Evolutionary conservation across 257 asterid genomes (phyloP), one percentile per base, ranked within the genome.

Genomic region (Echium plantagineum): DNA sequence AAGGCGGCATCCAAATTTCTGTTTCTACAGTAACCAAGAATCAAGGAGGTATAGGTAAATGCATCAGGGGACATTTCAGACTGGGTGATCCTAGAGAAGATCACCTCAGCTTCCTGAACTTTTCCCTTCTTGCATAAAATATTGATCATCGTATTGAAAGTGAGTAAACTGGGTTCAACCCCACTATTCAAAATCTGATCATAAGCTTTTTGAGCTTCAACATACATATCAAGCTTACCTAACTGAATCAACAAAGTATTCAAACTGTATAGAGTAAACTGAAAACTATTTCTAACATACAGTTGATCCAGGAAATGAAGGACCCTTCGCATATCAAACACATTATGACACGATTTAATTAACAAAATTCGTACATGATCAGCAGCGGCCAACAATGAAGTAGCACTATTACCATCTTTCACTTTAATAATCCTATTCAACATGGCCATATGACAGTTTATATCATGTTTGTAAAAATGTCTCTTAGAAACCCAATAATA

Each of bases 11-110:
- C 93, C 81, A 87, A 69, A 64, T 77, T 70, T 60, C 67, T 57
- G 57, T 73, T 85, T 82, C 95, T 80, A 75, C 98, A 85, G 55
- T 87, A 83, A 67, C 98, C 96, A 38, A 87, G 87, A 72, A 90
- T 82, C 67, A 90, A 71, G 38, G 93, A 87, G 3, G 96, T 82
- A 62, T 68, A 85, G 3, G 98, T 85, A 72, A 87, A 90, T 22
- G 82, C 96, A 73, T 90, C 96, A 2, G 98, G 94, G 55, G 59
- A 56, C 76, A 90, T 58, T 18, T 76, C 89, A 15, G 66, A 74
- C 73, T 71, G 82, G 73, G 72, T 76, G 20, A 85, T 73, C 74
- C 81, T 81, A 61, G 84, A 72, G 68, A 87, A 71, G 60, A 82
- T 61, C 76, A 69, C 57, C 79, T 75, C 84, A 63, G 96, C 96